Percentiles rank a stretch among this genome's conserved stretches.
Evolutionary conservation across 2,329 filamentous ascomycete genomes (phyloP).

Genomic region (Fusarium oxysporum): DNA sequence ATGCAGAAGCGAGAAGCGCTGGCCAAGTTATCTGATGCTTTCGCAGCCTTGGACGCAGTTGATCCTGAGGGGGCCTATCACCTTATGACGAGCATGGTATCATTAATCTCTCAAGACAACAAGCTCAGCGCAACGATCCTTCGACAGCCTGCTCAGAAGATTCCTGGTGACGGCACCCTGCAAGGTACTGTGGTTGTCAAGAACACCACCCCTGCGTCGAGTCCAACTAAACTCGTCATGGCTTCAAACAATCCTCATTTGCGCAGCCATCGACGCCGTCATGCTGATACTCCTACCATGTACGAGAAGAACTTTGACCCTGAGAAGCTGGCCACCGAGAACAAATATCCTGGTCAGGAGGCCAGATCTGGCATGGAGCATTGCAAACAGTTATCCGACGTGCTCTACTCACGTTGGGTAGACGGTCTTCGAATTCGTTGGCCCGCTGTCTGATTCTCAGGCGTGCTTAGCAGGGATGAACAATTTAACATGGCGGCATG

Average conservation of each 20-base stretch:
- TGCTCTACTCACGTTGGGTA: slow-evolving; percentile 90
- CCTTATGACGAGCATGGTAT: slow-evolving; percentile 80
- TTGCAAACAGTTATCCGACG: slow-evolving; percentile 87
- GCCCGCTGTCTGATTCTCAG: slow-evolving; percentile 56
- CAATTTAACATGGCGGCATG: not conserved
- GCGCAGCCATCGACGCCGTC: slow-evolving; percentile 78
- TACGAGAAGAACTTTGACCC: slow-evolving; percentile 59
- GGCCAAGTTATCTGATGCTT: slow-evolving; percentile 85
- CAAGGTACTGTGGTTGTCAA: slow-evolving; percentile 70
- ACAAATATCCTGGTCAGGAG: slow-evolving; percentile 66
- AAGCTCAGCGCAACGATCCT: slow-evolving; percentile 69
- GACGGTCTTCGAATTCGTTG: slow-evolving; percentile 82
- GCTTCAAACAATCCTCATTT: slow-evolving; percentile 88
- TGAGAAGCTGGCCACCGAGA: slow-evolving; percentile 62
- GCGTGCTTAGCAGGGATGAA: not conserved
- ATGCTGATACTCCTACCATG: slow-evolving; percentile 57
- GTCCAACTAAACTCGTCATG: slow-evolving; percentile 76
- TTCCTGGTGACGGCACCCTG: slow-evolving; percentile 58
- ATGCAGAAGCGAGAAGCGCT: slow-evolving; percentile 83
- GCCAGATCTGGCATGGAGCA: slow-evolving; percentile 86
- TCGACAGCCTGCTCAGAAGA: slow-evolving; percentile 54
- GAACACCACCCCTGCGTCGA: slow-evolving; percentile 58
- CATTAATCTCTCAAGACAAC: slow-evolving; percentile 76
- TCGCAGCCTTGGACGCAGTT: slow-evolving; percentile 83
- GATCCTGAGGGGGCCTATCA: slow-evolving; percentile 93